Evolutionary conservation across 352 stramenopile genomes (phyloP).

Genomic region (Elongisporangium anandrum): DNA sequence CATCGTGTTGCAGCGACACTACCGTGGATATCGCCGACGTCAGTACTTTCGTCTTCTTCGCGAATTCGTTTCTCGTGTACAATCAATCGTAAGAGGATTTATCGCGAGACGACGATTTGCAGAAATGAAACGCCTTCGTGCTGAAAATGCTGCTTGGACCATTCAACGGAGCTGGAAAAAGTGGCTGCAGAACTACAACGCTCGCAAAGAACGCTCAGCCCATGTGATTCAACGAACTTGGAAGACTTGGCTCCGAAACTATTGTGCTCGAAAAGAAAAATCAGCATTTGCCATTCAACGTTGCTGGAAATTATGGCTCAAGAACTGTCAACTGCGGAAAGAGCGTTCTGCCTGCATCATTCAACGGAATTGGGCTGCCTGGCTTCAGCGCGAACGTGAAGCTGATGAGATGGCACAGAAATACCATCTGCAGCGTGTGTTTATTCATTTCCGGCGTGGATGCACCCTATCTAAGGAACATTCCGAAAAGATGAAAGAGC

Average conservation of each 20-base stretch:
- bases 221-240: not conserved
- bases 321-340: not conserved
- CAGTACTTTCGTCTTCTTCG: slow-evolving; percentile 31
- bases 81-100: slow-evolving; percentile 44
- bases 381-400: not conserved
- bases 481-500: not conserved
- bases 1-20: slow-evolving; percentile 37
- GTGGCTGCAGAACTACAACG: slow-evolving; percentile 9
- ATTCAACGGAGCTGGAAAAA: slow-evolving; percentile 26
- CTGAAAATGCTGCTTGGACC: slow-evolving; percentile 19
- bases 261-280: not conserved
- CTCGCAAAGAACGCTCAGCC: not conserved
- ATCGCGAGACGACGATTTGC: slow-evolving; percentile 26
- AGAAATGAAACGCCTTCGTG: slow-evolving; percentile 21
- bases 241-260: not conserved
- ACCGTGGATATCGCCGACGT: slow-evolving; percentile 36
- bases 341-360: not conserved
- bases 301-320: not conserved
- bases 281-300: not conserved
- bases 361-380: not conserved
- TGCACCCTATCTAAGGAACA: not conserved
- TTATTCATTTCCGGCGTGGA: not conserved
- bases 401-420: not conserved
- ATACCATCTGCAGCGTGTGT: not conserved
- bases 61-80: slow-evolving; percentile 24